phyloP scores from a whole-genome alignment of 495 filamentous ascomycete species.

The Aeminium ludgeri region DNA sequence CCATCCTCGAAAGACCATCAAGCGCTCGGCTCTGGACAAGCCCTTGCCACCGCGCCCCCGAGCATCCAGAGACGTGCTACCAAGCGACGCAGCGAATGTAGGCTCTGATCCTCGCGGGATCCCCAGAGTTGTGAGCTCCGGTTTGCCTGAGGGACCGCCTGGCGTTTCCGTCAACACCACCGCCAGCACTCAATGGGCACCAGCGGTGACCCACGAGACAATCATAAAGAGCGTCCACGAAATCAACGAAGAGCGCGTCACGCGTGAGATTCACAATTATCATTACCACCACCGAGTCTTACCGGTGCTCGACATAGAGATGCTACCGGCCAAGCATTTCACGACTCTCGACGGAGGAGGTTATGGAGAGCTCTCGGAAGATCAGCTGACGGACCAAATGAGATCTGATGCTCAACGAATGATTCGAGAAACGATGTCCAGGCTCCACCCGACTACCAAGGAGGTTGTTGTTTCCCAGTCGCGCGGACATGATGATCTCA shows the following conservation, averaged over 20 bases:
- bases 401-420: constrained; percentile 5
- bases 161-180: neutral
- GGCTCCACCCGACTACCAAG: neutral
- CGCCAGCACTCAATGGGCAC: constrained; percentile 16
- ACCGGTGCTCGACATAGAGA: constrained; percentile 35
- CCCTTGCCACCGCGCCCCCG: constrained; percentile 5
- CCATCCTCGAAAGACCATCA: no score
- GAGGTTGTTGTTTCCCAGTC: no score
- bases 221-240: constrained; percentile 31
- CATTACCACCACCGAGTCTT: constrained; percentile 36
- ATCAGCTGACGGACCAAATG: constrained; percentile 7
- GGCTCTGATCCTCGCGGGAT: no score
- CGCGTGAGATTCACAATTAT: constrained; percentile 40
- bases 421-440: constrained; percentile 10
- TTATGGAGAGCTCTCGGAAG: constrained; percentile 11
- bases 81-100: no score
- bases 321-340: constrained; percentile 28
- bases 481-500: no score
- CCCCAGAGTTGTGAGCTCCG: no score
- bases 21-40: constrained; percentile 7
- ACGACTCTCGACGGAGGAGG: constrained; percentile 14
- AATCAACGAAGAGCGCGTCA: constrained; percentile 32
- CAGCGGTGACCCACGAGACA: constrained; percentile 38
- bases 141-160: neutral
- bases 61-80: no score